Evolutionary conservation across 345 rosid genomes (phyloP), one percentile per base, ranked within the genome.

Genomic region (Ricinus communis): DNA sequence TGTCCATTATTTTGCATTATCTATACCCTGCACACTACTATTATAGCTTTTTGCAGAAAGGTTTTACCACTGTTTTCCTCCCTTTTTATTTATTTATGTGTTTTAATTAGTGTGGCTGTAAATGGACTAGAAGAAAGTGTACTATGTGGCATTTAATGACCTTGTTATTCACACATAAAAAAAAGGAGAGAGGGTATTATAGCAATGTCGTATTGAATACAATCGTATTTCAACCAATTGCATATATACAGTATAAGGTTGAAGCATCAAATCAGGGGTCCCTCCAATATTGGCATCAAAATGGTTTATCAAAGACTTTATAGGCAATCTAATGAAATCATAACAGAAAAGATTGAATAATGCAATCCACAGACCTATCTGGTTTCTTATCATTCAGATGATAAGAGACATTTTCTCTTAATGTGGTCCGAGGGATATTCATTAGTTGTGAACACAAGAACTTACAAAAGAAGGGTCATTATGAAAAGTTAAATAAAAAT

Each of bases 311-410:
- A 57, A 71, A 62, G 70, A 71, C 82, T 83, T 81, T 81, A 58
- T 31, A 72, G 73, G 3, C 78, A 36, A 66, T 81, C 82, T 56
- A 68, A 83, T 78, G 81, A 76, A 74, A 72, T 65, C 59, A 40
- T 46, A 72, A 59, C 56, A 59, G 72, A 63, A 38, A n/a, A n/a
- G 40, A 62, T 28, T 41, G 38, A 49, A 30, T 68, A 68, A 79
- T 69, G 65, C 67, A 57, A 11, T 69, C 19, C 51, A 69, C 66
- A 19, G 52, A 49, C 40, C 43, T 53, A 57, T 68, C 60, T 71
- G 56, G 45, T 73, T 31, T 64, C 63, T 63, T 66, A 30, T 60
- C 40, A 60, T 62, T 50, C 33, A 16, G 21, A 21, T 56, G 36
- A 28, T 27, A 10, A 52, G 53, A 59, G 66, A 59, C 46, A 38